phyloP scores from a whole-genome alignment of 2,329 filamentous ascomycete species.

The Coniosporium tulheliwenetii region DNA sequence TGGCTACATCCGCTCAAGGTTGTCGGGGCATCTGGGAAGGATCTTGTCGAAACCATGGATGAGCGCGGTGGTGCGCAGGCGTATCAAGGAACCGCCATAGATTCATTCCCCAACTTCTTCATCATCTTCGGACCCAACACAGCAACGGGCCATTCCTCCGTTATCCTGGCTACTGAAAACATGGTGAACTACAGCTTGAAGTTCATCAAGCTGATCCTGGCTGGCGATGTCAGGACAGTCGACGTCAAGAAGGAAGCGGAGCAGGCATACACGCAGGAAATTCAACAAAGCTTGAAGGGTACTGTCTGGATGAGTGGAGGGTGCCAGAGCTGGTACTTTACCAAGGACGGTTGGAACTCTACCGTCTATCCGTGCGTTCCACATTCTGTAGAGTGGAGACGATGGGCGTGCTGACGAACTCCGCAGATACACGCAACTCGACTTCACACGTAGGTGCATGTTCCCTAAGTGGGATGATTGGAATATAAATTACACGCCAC shows the following conservation, averaged over 20 bases:
- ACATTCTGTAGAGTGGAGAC: background rate
- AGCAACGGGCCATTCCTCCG: constrained; percentile 43
- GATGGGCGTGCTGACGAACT: background rate
- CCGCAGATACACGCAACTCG: background rate
- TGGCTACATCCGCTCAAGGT: constrained; percentile 40
- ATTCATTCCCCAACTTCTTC: constrained; percentile 51
- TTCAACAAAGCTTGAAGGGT: constrained; percentile 29
- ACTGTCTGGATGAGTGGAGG: constrained; percentile 32
- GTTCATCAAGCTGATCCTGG: constrained; percentile 38
- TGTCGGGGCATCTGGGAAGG: constrained; percentile 32
- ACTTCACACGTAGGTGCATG: background rate
- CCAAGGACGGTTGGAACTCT: constrained; percentile 32
- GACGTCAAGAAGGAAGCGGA: constrained; percentile 35
- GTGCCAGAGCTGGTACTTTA: constrained; percentile 35
- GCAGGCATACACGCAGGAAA: constrained; percentile 27
- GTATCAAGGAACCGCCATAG: constrained; percentile 42
- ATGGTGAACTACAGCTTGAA: constrained; percentile 43
- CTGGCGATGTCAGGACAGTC: constrained; percentile 26
- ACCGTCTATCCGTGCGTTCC: constrained; percentile 8
- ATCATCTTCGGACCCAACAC: constrained; percentile 49
- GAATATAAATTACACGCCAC: background rate
- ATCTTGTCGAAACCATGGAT: constrained; percentile 40
- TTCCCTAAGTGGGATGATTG: background rate
- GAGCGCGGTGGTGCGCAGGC: constrained; percentile 44
- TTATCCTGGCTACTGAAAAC: constrained; percentile 46